Percentiles rank a stretch among this genome's conserved stretches.
These are phyloP conservation scores for Cenococcum geophilum DNA, from an alignment of 495 filamentous ascomycete species.

Conservation along the genomic window DNA sequence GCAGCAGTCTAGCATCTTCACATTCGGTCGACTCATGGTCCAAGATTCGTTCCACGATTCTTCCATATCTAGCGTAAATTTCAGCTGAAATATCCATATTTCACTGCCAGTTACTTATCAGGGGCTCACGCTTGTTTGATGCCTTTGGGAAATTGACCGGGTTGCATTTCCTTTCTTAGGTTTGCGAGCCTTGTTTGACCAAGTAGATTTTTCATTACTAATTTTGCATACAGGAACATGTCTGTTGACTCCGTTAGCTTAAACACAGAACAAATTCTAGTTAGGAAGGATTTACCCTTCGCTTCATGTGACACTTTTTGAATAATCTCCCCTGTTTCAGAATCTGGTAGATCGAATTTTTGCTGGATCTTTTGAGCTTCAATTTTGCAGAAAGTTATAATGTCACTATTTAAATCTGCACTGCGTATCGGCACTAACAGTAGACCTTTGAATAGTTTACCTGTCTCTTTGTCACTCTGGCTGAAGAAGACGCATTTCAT, in stretches of 20 bases:
- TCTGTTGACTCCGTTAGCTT: conserved; percentile 27
- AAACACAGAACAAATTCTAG: not conserved
- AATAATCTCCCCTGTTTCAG: not conserved
- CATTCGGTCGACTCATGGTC: conserved; percentile 8
- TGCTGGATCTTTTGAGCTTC: not conserved
- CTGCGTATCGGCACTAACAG: conserved; percentile 25
- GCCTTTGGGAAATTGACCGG: conserved; percentile 33
- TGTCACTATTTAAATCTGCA: conserved; percentile 30
- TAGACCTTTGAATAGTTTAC: conserved; percentile 8
- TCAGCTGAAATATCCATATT: not conserved
- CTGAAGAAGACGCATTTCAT: not conserved
- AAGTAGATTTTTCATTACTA: conserved; percentile 41
- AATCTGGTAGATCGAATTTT: not conserved
- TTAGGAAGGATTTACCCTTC: not conserved
- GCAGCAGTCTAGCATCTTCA: conserved; percentile 34
- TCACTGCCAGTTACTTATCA: not conserved
- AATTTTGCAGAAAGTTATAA: not conserved
- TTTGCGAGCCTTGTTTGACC: conserved; percentile 30
- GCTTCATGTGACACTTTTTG: conserved; percentile 7
- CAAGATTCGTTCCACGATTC: conserved; percentile 39
- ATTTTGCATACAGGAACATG: conserved; percentile 46
- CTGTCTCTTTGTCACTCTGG: conserved; percentile 31
- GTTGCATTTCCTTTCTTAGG: conserved; percentile 36
- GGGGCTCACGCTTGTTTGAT: conserved; percentile 41
- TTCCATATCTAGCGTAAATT: conserved; percentile 34